These are phyloP conservation scores for Croton laevigatus DNA, from an alignment of 441 rosid species.

Conservation along the genomic window DNA sequence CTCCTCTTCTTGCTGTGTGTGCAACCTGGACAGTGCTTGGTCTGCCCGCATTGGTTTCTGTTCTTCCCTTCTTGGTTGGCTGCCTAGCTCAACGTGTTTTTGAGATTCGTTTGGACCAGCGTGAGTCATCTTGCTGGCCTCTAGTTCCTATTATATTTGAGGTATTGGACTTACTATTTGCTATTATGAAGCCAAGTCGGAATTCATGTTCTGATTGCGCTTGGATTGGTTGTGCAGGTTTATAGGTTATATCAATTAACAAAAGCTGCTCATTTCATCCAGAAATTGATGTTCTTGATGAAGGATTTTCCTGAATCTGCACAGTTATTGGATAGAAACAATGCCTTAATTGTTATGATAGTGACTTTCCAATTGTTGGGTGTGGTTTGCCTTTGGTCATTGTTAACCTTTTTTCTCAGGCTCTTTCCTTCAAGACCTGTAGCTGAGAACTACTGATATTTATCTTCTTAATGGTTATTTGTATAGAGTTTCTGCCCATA, in stretches of 20 bases:
- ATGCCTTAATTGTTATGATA: constrained; percentile 60
- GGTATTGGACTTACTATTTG: constrained; percentile 37
- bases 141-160: constrained; percentile 74
- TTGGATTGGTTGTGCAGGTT: constrained; percentile 44
- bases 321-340: constrained; percentile 48
- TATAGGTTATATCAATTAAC: constrained; percentile 82
- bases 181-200: constrained; percentile 5
- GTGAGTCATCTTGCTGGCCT: constrained; percentile 79
- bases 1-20: constrained; percentile 50
- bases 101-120: constrained; percentile 49
- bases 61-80: constrained; percentile 67
- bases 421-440: constrained; percentile 90
- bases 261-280: constrained; percentile 68
- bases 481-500: constrained; percentile 1
- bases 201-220: constrained; percentile 1
- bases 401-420: constrained; percentile 70
- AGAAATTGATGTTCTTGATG: constrained; percentile 63
- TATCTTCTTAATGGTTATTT: constrained; percentile 9
- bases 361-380: constrained; percentile 69
- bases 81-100: constrained; percentile 67
- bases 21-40: constrained; percentile 74
- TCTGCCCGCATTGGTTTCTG: constrained; percentile 56
- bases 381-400: constrained; percentile 80
- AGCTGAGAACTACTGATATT: constrained; percentile 58
- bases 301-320: constrained; percentile 53